A percentile compares a stretch with the other conserved stretches of the same genome.
Conservation (phyloP, 768 basidiomycete genomes). For the Boletus sp. region DNA sequence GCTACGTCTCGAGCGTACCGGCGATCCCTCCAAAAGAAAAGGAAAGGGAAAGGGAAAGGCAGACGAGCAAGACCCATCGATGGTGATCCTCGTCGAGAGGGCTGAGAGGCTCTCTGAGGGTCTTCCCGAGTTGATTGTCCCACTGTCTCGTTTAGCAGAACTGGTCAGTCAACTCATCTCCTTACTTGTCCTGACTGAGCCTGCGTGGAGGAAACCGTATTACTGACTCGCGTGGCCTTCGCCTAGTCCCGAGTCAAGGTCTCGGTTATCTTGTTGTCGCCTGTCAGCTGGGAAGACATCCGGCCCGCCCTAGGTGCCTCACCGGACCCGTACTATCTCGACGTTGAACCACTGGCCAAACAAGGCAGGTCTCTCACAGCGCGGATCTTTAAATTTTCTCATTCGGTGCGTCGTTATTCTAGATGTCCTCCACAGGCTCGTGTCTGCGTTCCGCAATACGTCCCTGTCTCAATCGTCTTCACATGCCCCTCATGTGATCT, state of each 20-base stretch:
- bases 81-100: slow-evolving; percentile 66
- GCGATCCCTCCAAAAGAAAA: slow-evolving; percentile 16
- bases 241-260: slow-evolving; percentile 60
- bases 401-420: neutral
- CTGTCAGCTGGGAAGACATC: slow-evolving; percentile 68
- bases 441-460: slow-evolving; percentile 36
- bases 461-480: slow-evolving; percentile 5
- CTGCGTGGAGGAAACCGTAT: neutral
- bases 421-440: slow-evolving; percentile 39
- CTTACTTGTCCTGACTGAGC: neutral
- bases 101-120: slow-evolving; percentile 63
- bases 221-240: slow-evolving; percentile 4
- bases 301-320: slow-evolving; percentile 68
- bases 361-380: slow-evolving; percentile 43
- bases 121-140: slow-evolving; percentile 65
- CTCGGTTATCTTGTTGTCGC: slow-evolving; percentile 61
- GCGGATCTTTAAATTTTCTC: neutral
- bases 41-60: slow-evolving; percentile 34
- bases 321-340: slow-evolving; percentile 69
- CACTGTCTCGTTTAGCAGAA: slow-evolving; percentile 69
- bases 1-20: slow-evolving; percentile 29
- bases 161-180: slow-evolving; percentile 44
- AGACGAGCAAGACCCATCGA: slow-evolving; percentile 24
- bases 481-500: slow-evolving; percentile 30
- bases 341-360: slow-evolving; percentile 52